These are phyloP conservation scores for Neoscytalidium dimidiatum DNA, from an alignment of 2,329 filamentous ascomycete species.

Conservation along the genomic window DNA sequence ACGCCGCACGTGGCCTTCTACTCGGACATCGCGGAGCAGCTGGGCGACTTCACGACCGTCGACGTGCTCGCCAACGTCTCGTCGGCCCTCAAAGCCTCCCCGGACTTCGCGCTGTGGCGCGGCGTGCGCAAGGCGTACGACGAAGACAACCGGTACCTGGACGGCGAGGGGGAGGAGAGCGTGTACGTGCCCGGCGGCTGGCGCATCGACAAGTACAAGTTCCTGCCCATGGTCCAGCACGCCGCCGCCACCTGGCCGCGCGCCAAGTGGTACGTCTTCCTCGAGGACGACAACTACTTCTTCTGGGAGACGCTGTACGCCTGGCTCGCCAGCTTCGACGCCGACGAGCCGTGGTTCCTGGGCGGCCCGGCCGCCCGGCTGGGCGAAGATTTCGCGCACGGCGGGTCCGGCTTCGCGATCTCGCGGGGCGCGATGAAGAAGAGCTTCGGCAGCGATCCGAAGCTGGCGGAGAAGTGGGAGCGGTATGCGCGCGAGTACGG, in stretches of 20 bases:
- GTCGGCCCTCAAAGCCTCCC: conserved; percentile 42
- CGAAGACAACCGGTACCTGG: conserved; percentile 15
- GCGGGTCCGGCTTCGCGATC: conserved; percentile 46
- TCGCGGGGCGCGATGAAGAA: conserved; percentile 51
- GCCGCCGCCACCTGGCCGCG: conserved; percentile 40
- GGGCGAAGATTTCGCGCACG: conserved; percentile 40
- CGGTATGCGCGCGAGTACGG: conserved; percentile 32
- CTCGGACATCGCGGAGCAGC: conserved; percentile 59
- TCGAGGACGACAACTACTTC: conserved; percentile 41
- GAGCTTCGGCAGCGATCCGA: conserved; percentile 35
- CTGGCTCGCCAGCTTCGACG: conserved; percentile 41
- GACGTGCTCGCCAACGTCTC: conserved; percentile 48
- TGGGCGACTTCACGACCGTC: conserved; percentile 52
- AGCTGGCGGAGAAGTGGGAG: conserved; percentile 28
- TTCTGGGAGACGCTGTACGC: conserved; percentile 43
- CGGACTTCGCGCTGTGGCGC: conserved; percentile 51
- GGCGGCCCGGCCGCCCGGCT: conserved; percentile 40
- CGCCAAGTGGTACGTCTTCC: conserved; percentile 38
- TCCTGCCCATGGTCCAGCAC: conserved; percentile 57
- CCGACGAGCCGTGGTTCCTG: conserved; percentile 40
- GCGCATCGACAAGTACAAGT: conserved; percentile 61
- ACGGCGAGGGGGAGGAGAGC: conserved; percentile 45
- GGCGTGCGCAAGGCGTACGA: conserved; percentile 34
- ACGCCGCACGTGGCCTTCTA: conserved; percentile 56
- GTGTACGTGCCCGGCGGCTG: conserved; percentile 45